phyloP scores from a whole-genome alignment of 345 rosid genomes.

The Iberis pinnata region DNA sequence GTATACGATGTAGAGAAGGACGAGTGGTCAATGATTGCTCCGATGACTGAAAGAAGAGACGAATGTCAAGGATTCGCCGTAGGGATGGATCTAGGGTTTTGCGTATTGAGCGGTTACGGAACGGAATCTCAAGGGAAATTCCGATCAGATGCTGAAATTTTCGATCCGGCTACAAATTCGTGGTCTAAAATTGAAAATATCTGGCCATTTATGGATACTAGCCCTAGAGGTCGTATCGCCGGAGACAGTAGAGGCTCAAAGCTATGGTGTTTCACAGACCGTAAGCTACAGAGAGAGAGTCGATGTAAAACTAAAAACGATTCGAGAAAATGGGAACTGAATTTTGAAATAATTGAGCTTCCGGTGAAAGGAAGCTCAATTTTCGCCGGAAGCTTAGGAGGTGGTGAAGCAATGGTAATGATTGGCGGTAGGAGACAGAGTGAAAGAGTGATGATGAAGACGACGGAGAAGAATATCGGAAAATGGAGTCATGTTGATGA shows the following conservation, averaged over 20 bases:
- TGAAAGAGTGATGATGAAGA: conserved; percentile 12
- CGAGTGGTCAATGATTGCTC: conserved; percentile 41
- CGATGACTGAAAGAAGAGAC: conserved; percentile 49
- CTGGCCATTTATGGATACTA: conserved; percentile 34
- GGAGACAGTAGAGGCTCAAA: conserved; percentile 22
- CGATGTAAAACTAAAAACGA: conserved; percentile 5
- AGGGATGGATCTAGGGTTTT: conserved; percentile 35
- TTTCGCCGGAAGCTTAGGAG: conserved; percentile 27
- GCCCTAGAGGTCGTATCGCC: conserved; percentile 35
- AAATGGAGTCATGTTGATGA: conserved; percentile 11
- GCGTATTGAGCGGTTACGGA: conserved; percentile 51
- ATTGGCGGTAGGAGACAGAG: conserved; percentile 10
- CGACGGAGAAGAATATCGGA: background rate
- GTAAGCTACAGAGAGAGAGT: conserved; percentile 10
- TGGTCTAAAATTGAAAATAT: conserved; percentile 35
- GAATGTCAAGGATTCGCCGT: conserved; percentile 44
- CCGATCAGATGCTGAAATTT: conserved; percentile 40
- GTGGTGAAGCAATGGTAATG: conserved; percentile 23
- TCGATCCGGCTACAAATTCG: conserved; percentile 26
- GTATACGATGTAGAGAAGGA: conserved; percentile 43
- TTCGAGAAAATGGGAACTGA: conserved; percentile 21
- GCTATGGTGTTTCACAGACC: conserved; percentile 22
- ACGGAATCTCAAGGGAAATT: conserved; percentile 49
- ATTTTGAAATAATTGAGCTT: conserved; percentile 18
- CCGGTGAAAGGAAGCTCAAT: conserved; percentile 28